phyloP scores from a whole-genome alignment of 1,284 basidiomycete species.

The Rhodotorula mucilaginosa region DNA sequence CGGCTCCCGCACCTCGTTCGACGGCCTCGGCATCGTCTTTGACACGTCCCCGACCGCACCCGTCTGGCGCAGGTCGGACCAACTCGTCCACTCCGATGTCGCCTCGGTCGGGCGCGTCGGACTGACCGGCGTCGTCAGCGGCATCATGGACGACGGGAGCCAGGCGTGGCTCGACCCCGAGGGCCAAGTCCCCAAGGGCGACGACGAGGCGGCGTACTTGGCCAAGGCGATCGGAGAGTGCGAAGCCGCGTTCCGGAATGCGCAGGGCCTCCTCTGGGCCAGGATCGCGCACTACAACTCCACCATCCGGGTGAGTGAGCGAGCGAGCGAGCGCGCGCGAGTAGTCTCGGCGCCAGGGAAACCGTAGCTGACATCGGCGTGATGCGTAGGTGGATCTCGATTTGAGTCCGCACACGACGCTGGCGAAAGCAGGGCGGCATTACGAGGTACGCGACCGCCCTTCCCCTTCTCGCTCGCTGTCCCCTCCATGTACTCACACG shows the following conservation, averaged over 20 bases:
- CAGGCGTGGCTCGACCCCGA: conserved; percentile 44
- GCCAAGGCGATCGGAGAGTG: conserved; percentile 45
- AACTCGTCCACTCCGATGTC: conserved; percentile 26
- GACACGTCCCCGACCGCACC: conserved; percentile 44
- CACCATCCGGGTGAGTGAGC: conserved; percentile 38
- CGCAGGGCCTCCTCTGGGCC: conserved; percentile 46
- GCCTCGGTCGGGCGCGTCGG: conserved; percentile 24
- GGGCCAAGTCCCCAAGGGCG: conserved; percentile 23
- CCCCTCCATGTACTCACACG: too few relatives aligned
- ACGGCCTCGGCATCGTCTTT: conserved; percentile 46
- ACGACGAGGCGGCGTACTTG: conserved; percentile 44
- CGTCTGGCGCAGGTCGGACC: conserved; percentile 40
- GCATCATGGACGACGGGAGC: conserved; percentile 45
- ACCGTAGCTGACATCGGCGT: not conserved
- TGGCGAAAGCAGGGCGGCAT: conserved; percentile 42
- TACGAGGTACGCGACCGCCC: conserved; percentile 27
- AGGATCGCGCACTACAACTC: conserved; percentile 43
- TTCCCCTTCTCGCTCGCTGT: not conserved
- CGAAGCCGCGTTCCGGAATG: conserved; percentile 45
- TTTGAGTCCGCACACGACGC: conserved; percentile 45
- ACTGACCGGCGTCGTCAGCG: conserved; percentile 42
- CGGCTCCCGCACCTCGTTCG: conserved; percentile 43
- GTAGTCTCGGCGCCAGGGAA: not conserved
- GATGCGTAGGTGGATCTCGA: conserved; percentile 42
- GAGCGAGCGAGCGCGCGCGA: too few relatives aligned